Evolutionary conservation across 164 flowering plant genomes (phyloP).

Genomic region (Hamamelis virginiana): DNA sequence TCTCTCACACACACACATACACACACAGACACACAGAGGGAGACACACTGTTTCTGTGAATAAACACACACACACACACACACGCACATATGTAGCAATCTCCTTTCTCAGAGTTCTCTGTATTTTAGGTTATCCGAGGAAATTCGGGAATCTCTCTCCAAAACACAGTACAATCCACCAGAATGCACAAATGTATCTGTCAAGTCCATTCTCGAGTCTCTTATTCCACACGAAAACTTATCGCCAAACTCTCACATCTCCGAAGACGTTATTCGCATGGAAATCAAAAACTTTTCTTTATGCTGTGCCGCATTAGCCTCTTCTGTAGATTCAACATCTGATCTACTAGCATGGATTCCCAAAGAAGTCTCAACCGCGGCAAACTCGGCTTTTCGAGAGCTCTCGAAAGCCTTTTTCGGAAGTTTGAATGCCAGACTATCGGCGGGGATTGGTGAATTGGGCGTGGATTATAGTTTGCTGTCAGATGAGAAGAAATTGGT

Average conservation of each 20-base stretch:
- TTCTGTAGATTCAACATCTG: slow-evolving; percentile 29
- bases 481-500: slow-evolving; percentile 49
- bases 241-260: slow-evolving; percentile 3
- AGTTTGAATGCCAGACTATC: slow-evolving; percentile 19
- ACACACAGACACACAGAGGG: neutral
- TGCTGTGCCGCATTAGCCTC: slow-evolving; percentile 71
- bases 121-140: slow-evolving; percentile 50
- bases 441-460: slow-evolving; percentile 31
- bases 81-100: neutral
- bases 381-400: slow-evolving; percentile 36
- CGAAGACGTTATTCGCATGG: slow-evolving; percentile 16
- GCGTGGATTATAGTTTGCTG: slow-evolving; percentile 28
- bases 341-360: slow-evolving; percentile 66
- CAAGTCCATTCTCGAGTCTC: slow-evolving; percentile 50
- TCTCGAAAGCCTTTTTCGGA: slow-evolving; percentile 33
- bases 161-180: slow-evolving; percentile 43
- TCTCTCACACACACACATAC: neutral
- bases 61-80: neutral
- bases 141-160: slow-evolving; percentile 37
- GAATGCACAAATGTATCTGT: slow-evolving; percentile 45
- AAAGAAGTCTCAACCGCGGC: slow-evolving; percentile 38
- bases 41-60: too few species aligned
- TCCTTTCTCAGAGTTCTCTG: neutral
- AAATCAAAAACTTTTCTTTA: slow-evolving; percentile 53
- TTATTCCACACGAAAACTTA: slow-evolving; percentile 34